phyloP scores from a whole-genome alignment of 352 stramenopile species.

The Pythium utonaiense region DNA sequence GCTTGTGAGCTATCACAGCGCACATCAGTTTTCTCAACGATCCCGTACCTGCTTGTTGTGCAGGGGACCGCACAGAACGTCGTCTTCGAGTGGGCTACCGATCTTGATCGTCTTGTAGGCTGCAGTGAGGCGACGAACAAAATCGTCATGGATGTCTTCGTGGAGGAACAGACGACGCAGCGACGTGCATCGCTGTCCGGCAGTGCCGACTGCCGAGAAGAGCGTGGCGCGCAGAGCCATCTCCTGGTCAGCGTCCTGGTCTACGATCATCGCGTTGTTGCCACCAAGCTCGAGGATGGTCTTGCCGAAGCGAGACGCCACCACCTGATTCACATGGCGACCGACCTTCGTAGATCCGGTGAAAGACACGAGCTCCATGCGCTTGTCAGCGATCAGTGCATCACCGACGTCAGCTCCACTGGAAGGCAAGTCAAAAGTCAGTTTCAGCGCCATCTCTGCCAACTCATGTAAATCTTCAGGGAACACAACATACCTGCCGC shows the following conservation, averaged over 20 bases:
- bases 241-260: constrained; percentile 88
- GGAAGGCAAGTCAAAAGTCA: neutral
- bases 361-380: constrained; percentile 89
- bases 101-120: constrained; percentile 90
- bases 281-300: constrained; percentile 90
- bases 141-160: constrained; percentile 88
- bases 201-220: constrained; percentile 91
- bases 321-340: constrained; percentile 81
- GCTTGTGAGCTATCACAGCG: neutral
- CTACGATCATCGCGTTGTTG: constrained; percentile 94
- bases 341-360: constrained; percentile 89
- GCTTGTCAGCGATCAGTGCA: constrained; percentile 79
- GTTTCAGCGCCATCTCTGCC: neutral
- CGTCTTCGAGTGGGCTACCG: constrained; percentile 81
- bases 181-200: constrained; percentile 90
- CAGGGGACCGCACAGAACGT: constrained; percentile 83
- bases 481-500: constrained; percentile 38
- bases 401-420: constrained; percentile 83
- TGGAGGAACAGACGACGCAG: constrained; percentile 90
- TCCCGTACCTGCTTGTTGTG: constrained; percentile 52
- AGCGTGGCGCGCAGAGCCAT: constrained; percentile 88
- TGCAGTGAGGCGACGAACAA: constrained; percentile 75
- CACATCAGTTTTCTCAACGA: neutral
- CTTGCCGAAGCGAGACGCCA: constrained; percentile 89
- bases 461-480: too few relatives aligned